A percentile compares a stretch with the other conserved stretches of the same genome.
Conservation (phyloP, 2,329 filamentous ascomycete genomes). For the Coniochaeta sp. region DNA sequence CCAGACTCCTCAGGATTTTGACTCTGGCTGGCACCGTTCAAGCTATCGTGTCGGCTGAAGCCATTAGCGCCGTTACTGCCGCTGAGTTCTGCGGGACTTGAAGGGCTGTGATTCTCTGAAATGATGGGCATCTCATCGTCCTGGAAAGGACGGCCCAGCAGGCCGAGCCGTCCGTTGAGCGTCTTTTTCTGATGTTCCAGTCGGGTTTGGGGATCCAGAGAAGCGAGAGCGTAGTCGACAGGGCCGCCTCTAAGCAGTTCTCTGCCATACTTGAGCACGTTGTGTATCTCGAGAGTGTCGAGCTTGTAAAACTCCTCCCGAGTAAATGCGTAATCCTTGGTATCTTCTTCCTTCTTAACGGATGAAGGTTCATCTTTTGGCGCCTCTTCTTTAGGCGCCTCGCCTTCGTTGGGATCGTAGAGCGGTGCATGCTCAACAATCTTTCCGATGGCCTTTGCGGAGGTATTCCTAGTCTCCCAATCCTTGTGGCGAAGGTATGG, state of each 20-base stretch:
- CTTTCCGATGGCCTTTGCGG: constrained; percentile 88
- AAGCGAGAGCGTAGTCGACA: constrained; percentile 77
- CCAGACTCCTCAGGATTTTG: constrained; percentile 55
- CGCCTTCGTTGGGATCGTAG: constrained; percentile 81
- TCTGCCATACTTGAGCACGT: constrained; percentile 76
- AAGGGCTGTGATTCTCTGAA: constrained; percentile 43
- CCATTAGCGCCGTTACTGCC: constrained; percentile 28
- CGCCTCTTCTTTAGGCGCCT: constrained; percentile 42
- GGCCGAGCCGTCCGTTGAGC: constrained; percentile 70
- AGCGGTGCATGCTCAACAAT: constrained; percentile 83
- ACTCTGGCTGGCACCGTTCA: constrained; percentile 24
- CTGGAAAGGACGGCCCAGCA: constrained; percentile 77
- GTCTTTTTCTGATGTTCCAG: constrained; percentile 87
- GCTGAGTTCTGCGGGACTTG: constrained; percentile 35
- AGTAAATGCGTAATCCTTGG: constrained; percentile 36
- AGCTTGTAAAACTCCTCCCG: constrained; percentile 63
- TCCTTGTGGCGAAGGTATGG: constrained; percentile 91
- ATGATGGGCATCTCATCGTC: constrained; percentile 69
- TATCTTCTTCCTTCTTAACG: constrained; percentile 60
- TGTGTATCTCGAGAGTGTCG: constrained; percentile 66
- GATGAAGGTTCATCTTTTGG: constrained; percentile 32
- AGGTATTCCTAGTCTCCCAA: constrained; percentile 92
- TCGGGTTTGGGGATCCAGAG: constrained; percentile 73
- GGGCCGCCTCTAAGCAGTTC: constrained; percentile 78
- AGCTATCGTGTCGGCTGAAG: constrained; percentile 20